A percentile compares a stretch with the other conserved stretches of the same genome.
These are phyloP conservation scores for Penicillium sp. DNA, from an alignment of 2,329 filamentous ascomycete species.

Conservation along the genomic window DNA sequence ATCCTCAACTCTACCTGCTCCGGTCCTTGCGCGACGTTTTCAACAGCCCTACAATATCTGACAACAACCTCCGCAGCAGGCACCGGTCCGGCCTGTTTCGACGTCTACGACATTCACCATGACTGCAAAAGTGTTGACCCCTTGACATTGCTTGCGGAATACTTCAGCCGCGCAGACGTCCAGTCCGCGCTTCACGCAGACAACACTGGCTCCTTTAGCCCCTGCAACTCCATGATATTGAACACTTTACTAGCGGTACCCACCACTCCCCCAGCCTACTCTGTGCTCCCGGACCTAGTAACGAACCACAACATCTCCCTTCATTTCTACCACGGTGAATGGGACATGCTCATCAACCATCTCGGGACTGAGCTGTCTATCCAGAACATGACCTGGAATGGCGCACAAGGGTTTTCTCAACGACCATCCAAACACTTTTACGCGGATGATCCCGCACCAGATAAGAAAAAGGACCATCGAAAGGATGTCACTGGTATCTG, in stretches of 20 bases:
- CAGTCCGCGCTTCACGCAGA: constrained; percentile 29
- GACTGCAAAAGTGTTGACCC: constrained; percentile 27
- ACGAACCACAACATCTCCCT: constrained; percentile 30
- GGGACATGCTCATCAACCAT: constrained; percentile 38
- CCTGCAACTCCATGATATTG: constrained; percentile 31
- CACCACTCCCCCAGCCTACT: constrained; percentile 29
- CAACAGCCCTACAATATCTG: constrained; percentile 32
- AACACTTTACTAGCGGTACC: constrained; percentile 18
- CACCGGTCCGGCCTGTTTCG: constrained; percentile 24
- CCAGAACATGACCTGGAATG: constrained; percentile 41
- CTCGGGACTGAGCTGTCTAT: constrained; percentile 33
- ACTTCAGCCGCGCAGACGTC: constrained; percentile 33
- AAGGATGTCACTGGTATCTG: constrained; percentile 25
- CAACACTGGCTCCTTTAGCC: constrained; percentile 17
- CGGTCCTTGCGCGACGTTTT: constrained; percentile 34
- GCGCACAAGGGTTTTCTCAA: constrained; percentile 32
- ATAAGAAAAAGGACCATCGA: neutral
- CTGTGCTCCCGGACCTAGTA: constrained; percentile 30
- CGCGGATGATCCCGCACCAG: constrained; percentile 22
- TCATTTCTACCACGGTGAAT: constrained; percentile 36
- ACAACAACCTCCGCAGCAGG: constrained; percentile 12
- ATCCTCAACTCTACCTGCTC: constrained; percentile 34
- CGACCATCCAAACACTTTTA: constrained; percentile 25
- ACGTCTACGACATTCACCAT: constrained; percentile 32
- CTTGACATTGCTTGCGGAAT: constrained; percentile 22